Evolutionary conservation across 2,329 filamentous ascomycete species (phyloP), one percentile per base, ranked within the genome.

Genomic region (Ceratocystis papillata): DNA sequence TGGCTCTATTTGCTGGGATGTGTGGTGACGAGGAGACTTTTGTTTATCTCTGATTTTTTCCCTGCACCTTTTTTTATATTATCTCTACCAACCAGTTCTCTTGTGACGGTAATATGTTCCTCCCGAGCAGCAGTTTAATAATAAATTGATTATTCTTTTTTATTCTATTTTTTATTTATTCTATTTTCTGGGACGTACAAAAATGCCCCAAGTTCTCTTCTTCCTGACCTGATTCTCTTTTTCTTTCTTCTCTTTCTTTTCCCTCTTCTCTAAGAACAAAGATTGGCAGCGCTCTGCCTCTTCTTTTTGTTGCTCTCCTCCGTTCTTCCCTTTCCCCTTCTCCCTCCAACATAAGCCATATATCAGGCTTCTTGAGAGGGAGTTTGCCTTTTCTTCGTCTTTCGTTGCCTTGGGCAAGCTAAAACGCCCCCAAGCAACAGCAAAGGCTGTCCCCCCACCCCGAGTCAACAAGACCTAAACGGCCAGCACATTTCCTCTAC

Each of bases 241-340:
- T 57, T 48, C 28, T 60, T 60, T 33, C 15, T n/a, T 59, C 46
- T 63, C n/a, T 46, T 63, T 59, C 22, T 55, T 33, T 50, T 55
- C 30, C 22, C 30, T 44, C 28, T 17, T 46, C 7, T 17, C 17
- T 22, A 59, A 67, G 44, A 50, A 62, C 57, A 65, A 41, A 65
- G 10, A 48, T 55, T 62, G 65, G 64, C 46, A 63, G 64, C 62
- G 20, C 57, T 68, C 62, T 65, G 62, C 37, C 62, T 67, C 45
- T 45, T 68, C 65, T 65, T 65, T 62, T 57, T 71, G 69, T 67
- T 65, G 70, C 62, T 65, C 66, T 68, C 57, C 66, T 67, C 68
- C 71, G 67, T 63, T 66, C 64, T 67, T 62, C 66, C 63, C 50
- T 46, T 66, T 65, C 63, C 63, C 59, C 64, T 41, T 12, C 25